Evolutionary conservation across 2,329 filamentous ascomycete genomes (phyloP).

Genomic region (Sclerotinia trifoliorum): DNA sequence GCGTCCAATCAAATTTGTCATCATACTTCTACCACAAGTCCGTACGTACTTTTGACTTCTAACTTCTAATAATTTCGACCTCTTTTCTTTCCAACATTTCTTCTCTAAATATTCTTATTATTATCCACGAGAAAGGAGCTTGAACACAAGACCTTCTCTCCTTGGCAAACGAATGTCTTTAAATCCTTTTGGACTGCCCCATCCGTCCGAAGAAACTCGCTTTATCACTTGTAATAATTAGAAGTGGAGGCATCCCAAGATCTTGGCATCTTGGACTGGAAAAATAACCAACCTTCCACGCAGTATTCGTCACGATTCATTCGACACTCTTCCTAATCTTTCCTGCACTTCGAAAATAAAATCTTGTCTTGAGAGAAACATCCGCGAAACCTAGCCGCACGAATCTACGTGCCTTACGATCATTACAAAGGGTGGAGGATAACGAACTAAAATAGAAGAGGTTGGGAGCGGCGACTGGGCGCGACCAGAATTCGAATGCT

Average conservation of each 20-base stretch:
- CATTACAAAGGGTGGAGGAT: slow-evolving; percentile 10
- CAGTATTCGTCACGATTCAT: slow-evolving; percentile 4
- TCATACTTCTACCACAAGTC: not conserved
- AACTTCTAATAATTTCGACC: not conserved
- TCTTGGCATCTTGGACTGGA: slow-evolving; percentile 14
- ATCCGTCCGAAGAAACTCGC: slow-evolving; percentile 10
- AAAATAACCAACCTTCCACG: not conserved
- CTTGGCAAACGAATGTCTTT: not conserved
- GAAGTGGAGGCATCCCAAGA: slow-evolving; percentile 16
- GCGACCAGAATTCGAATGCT: slow-evolving; percentile 48
- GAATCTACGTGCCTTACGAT: not conserved
- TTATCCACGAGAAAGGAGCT: not conserved
- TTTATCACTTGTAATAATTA: not conserved
- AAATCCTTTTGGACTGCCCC: not conserved
- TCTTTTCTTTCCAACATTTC: not conserved
- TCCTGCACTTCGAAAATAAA: not conserved
- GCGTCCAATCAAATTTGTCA: not conserved
- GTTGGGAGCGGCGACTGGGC: slow-evolving; percentile 51
- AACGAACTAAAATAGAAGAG: not conserved
- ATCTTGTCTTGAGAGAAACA: not conserved
- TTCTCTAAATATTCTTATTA: not conserved
- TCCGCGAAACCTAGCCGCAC: slow-evolving; percentile 7
- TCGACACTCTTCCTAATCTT: not conserved
- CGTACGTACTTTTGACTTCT: not conserved
- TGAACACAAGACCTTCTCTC: not conserved